Evolutionary conservation across 306 rosid species (phyloP).

Genomic region (Acacia crassicarpa): DNA sequence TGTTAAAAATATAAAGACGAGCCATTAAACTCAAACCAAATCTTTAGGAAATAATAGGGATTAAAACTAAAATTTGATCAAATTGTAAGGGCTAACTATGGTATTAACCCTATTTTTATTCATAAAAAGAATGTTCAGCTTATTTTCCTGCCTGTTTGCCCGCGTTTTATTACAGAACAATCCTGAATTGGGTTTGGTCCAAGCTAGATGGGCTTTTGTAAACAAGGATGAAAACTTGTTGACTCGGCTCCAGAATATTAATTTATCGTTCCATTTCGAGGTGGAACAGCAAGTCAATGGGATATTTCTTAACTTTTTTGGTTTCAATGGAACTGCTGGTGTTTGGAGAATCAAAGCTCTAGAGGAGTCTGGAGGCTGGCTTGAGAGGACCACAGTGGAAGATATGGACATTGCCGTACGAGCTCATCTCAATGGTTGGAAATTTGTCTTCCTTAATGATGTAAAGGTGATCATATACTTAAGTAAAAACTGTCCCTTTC

Average conservation of each 20-base stretch:
- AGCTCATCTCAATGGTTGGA: constrained; percentile 97
- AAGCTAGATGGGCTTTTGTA: constrained; percentile 95
- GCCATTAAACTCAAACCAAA: too few relatives aligned
- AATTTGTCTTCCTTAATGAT: constrained; percentile 85
- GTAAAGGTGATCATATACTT: constrained; percentile 68
- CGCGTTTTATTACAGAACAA: constrained; percentile 59
- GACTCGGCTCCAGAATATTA: constrained; percentile 95
- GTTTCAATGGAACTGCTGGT: constrained; percentile 99
- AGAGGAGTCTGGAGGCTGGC: constrained; percentile 97
- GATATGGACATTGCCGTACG: constrained; percentile 98
- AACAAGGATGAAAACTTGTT: constrained; percentile 92
- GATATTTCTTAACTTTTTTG: constrained; percentile 81
- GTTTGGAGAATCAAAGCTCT: constrained; percentile 97
- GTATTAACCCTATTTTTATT: not conserved
- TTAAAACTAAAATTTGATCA: too few relatives aligned
- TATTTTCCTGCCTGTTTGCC: constrained; percentile 8
- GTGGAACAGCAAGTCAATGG: constrained; percentile 99
- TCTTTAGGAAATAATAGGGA: too few relatives aligned
- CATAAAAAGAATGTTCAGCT: constrained; percentile 16
- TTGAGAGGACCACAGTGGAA: constrained; percentile 93
- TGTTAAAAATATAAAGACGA: too few relatives aligned
- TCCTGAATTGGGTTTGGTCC: constrained; percentile 82
- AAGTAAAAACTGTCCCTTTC: not conserved
- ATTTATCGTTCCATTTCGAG: constrained; percentile 95
- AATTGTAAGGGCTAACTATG: too few relatives aligned